Evolutionary conservation across 768 basidiomycete genomes (phyloP), one percentile per base, ranked within the genome.

Genomic region (Kwoniella newhampshirensis): DNA sequence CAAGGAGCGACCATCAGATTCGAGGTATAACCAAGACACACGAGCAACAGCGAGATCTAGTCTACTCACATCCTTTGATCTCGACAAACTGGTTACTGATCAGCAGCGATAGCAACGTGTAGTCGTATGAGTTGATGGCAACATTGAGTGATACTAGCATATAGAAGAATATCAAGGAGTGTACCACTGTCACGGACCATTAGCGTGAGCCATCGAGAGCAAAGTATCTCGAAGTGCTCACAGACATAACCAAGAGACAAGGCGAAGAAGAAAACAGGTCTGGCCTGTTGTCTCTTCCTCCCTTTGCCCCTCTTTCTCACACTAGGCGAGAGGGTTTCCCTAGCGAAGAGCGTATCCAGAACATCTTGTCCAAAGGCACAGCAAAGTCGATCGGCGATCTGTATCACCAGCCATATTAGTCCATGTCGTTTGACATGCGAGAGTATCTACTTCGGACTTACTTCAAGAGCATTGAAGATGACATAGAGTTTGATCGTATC

Each of bases 401-500:
- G 62, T 20, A 39, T 30, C 18, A 28, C 15, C 20, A 30, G 45
- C 48, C 44, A 25, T 42, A 4, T 37, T 17, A n/a, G n/a, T 9
- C 2, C n/a, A 7, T 12, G 23, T n/a, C 23, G 8, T n/a, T 23
- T 1, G 8, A 36, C n/a, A 17, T 3, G 21, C 13, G 5, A 2
- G 25, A 28, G 35, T 2, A n/a, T 28, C 27, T 18, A 20, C 25
- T 45, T n/a, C 18, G 4, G 50, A 74, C 85, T 55, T 76, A 94
- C 94, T 83, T 99, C 96, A 6, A 99, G 81, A 11, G 92, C 93
- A 75, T 97, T 98, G 79, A 97, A 99, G 48, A 99, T 94, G 58
- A 99, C 96, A 79, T 98, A 98, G 46, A 99, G 78, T 79, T 98
- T 99, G 79, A 99, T 94, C 2, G 91, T 96, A 66, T 99, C 96